Base-by-base conservation (phyloP, 257 asterid species). In the Nicotiana paniculata region DNA sequence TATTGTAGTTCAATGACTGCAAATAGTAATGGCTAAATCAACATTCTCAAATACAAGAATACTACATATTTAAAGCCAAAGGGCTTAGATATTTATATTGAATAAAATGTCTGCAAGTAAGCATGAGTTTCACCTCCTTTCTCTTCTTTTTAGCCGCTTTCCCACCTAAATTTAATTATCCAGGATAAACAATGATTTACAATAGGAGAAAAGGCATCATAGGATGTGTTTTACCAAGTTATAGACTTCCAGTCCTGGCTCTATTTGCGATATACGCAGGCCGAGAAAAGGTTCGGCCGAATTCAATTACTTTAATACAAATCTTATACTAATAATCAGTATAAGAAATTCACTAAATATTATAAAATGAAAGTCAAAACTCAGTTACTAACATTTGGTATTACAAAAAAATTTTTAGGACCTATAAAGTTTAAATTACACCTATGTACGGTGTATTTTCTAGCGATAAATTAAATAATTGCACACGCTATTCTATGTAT, bases 161-260 rank as follows among this genome's bases (percentile, higher is more conserved):
- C 5, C 46, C 74, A 65, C 74, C 46, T 65, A 64, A 28, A 51
- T 48, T 5, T 78, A 58, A 18, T 78, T 78, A 35, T 58, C 46
- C 16, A 12, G 37, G 33, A 78, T 13, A 37, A 79, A 63, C 18
- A 53, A 13, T 21, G 57, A 32, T 37, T 46, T 48, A 46, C 9
- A 78, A 78, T 18, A 16, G 39, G 3, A 32, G 65, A 57, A 26
- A 18, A 61, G 59, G 21, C 58, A 18, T 64, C 26, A 37, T 37
- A 79, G 82, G 82, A 59, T 61, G 37, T 74, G 62, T n/a, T 58
- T 77, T 57, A 58, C 70, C 30, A 77, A 58, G 68, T 62, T 79
- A 79, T 61, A 11, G 30, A 53, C 55, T 5, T 6, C 16, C 17
- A 35, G 12, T 21, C 35, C 37, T 46, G 10, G 3, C 62, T 46